Evolutionary conservation across 2,329 filamentous ascomycete genomes (phyloP), one percentile per base, ranked within the genome.

Genomic region (Periglandula ipomoeae): DNA sequence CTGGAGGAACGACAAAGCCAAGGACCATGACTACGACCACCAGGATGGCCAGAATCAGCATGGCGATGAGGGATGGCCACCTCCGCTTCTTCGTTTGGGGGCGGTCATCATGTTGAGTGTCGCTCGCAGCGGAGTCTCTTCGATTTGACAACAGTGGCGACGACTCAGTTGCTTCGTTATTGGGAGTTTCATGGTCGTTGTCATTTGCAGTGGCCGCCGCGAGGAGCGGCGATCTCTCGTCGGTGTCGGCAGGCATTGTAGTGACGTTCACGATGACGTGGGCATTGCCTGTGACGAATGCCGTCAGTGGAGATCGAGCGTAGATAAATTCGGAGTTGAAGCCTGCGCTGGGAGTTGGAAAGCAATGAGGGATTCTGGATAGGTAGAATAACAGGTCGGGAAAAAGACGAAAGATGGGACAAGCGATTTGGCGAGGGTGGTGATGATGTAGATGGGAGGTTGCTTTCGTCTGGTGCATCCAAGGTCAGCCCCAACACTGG

Each of bases 61-160:
- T 79, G 26, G 90, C 85, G 34, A 94, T 73, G 27, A 89, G 72
- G 34, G 85, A 91, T 8, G 88, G 84, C 88, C 88, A 95, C 69
- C 82, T 56, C 46, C 40, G 37, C 47, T 48, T 55, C 19, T 27
- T 55, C 45, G n/a, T 52, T 55, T 23, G 55, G 54, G 44, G 51
- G 60, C 20, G 67, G 59, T 47, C n/a, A n/a, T 60, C 59, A 34
- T 50, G 27, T 24, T 30, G 68, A 61, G 44, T 65, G 67, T 52
- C 71, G 66, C 56, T 72, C 27, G 39, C 40, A 37, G 24, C 46
- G 40, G 51, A 17, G 20, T 43, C 42, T 45, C 27, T 54, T 24
- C 47, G 52, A 15, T 57, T 61, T 5, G 66, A 64, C 1, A 81
- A 68, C 13, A 81, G 68, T 17, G 76, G 76, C n/a, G 76, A 74